Conservation (phyloP, 768 basidiomycete species). For the Trametes maxima region DNA sequence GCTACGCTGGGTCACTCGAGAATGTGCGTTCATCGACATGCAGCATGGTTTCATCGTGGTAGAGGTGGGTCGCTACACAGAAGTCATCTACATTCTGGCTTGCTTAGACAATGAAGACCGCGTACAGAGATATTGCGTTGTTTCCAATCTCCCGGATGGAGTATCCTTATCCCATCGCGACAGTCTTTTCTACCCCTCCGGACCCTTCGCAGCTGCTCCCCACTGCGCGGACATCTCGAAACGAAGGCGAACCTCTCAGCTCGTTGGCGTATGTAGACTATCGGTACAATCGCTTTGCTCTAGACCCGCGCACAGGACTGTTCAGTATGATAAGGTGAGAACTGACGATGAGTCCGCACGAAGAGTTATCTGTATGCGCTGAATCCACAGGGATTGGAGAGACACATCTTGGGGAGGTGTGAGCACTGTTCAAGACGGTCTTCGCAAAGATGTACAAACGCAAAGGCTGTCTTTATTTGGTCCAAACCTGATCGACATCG, state of each 20-base stretch:
- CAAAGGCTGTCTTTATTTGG: constrained; percentile 82
- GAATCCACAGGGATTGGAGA: constrained; percentile 76
- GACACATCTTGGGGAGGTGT: constrained; percentile 73
- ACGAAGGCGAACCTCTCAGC: constrained; percentile 41
- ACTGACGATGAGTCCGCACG: not conserved
- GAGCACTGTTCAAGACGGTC: constrained; percentile 63
- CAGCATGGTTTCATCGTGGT: constrained; percentile 79
- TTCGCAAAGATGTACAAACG: constrained; percentile 52
- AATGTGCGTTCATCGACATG: constrained; percentile 79
- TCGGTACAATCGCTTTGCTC: constrained; percentile 87
- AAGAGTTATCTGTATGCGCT: not conserved
- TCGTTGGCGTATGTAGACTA: constrained; percentile 80
- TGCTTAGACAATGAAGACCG: constrained; percentile 57
- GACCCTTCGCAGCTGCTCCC: constrained; percentile 22
- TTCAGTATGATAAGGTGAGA: constrained; percentile 80
- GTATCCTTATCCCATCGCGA: constrained; percentile 79
- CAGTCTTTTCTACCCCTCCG: constrained; percentile 62
- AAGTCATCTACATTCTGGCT: not conserved
- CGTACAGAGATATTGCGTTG: constrained; percentile 79
- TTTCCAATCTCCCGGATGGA: constrained; percentile 67
- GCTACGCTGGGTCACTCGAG: constrained; percentile 83
- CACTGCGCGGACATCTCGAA: constrained; percentile 25
- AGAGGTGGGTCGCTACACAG: constrained; percentile 61
- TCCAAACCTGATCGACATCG: constrained; percentile 85
- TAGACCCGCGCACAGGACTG: constrained; percentile 82